Conservation (phyloP, 2,329 filamentous ascomycete species). For the Hypoxylon sp. region DNA sequence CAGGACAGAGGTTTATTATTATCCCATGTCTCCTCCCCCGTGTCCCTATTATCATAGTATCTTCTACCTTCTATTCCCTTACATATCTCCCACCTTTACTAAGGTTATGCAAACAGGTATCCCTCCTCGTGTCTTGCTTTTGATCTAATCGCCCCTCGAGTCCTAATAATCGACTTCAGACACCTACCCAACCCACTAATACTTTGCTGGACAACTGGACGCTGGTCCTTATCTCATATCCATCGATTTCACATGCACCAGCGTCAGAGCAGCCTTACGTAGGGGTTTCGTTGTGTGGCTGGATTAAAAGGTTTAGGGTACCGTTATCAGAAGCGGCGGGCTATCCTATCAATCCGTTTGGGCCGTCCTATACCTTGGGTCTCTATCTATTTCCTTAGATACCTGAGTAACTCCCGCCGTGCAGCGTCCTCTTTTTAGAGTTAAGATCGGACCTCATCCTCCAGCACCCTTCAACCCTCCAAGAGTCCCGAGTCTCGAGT, state of each 20-base stretch:
- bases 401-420: not conserved
- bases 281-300: slow-evolving; percentile 2
- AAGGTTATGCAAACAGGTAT: slow-evolving; percentile 24
- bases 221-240: slow-evolving; percentile 22
- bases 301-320: slow-evolving; percentile 3
- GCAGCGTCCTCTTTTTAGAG: slow-evolving; percentile 20
- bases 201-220: not conserved
- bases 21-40: slow-evolving; percentile 23
- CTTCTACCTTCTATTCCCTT: slow-evolving; percentile 9
- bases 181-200: slow-evolving; percentile 6
- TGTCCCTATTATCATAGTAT: slow-evolving; percentile 28
- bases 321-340: slow-evolving; percentile 20
- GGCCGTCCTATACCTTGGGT: not conserved
- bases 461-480: slow-evolving; percentile 9
- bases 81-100: slow-evolving; percentile 1
- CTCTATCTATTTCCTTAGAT: not conserved
- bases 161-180: slow-evolving; percentile 16
- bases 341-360: slow-evolving; percentile 4
- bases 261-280: not conserved
- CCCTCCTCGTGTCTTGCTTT: not conserved
- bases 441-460: slow-evolving; percentile 29
- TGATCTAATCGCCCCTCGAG: slow-evolving; percentile 10
- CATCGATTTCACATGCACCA: slow-evolving; percentile 1
- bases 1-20: slow-evolving; percentile 32
- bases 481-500: slow-evolving; percentile 11